phyloP scores from a whole-genome alignment of 1,284 basidiomycete species.

The Cutaneotrichosporon arboriforme region DNA sequence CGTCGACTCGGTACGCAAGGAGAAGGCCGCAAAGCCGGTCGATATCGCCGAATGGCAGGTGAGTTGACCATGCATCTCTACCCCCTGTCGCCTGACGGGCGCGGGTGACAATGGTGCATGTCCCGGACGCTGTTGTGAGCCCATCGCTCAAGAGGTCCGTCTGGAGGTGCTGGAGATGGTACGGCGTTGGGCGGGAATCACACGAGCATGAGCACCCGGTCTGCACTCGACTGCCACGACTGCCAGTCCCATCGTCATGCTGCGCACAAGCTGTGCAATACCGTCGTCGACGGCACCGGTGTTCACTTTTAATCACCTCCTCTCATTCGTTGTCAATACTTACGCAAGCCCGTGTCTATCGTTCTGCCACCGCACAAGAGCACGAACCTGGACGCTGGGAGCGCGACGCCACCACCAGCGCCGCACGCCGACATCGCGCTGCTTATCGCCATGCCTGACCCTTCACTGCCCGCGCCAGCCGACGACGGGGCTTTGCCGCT shows the following conservation, averaged over 20 bases:
- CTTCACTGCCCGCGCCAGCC: background rate
- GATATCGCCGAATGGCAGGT: slow-evolving; percentile 7
- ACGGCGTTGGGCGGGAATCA: too few species aligned
- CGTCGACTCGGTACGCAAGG: background rate
- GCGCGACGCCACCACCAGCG: background rate
- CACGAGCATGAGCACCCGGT: too few species aligned
- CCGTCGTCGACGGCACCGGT: too few species aligned
- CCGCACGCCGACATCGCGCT: slow-evolving; percentile 13
- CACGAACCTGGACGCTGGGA: background rate
- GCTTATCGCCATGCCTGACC: slow-evolving; percentile 20
- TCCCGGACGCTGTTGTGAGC: too few species aligned
- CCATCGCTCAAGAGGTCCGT: too few species aligned
- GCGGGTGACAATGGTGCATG: too few species aligned
- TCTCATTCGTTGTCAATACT: too few species aligned
- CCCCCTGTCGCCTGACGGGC: background rate
- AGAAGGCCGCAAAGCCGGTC: background rate
- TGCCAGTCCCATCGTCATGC: too few species aligned
- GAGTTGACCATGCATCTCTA: slow-evolving; percentile 1
- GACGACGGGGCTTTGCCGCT: slow-evolving; percentile 2
- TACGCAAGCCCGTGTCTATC: slow-evolving; percentile 3
- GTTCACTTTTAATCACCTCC: too few species aligned
- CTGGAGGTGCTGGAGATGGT: too few species aligned
- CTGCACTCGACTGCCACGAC: too few species aligned
- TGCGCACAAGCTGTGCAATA: too few species aligned
- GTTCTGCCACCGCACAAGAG: slow-evolving; percentile 1